Base-by-base conservation (phyloP, 2,329 filamentous ascomycete species). In the Epichloe brachyelytri region DNA sequence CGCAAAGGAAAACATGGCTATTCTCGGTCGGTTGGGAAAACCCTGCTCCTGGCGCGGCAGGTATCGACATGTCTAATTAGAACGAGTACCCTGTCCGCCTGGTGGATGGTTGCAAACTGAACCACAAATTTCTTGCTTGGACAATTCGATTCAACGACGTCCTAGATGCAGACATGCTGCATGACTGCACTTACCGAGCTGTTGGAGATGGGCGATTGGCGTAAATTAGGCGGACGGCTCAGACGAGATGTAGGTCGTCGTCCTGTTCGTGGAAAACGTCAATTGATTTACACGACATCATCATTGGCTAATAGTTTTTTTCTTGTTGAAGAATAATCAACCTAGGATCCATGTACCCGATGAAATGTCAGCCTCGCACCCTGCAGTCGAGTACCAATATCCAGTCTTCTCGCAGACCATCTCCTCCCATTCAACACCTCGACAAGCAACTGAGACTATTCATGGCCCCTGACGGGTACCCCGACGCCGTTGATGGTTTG, bases 221-320 rank as follows among this genome's bases (percentile, higher is more conserved):
- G 62, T 34, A 70, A 70, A 52, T 51, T 75, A 1, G 70, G 70
- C 0, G 72, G 69, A 12, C 64, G 72, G n/a, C 52, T 75, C 12
- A 60, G 71, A 14, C 36, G 61, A 20, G 69, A 67, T 51, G 69
- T 70, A 58, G 41, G 53, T 30, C 14, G 26, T 30, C 7, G 26
- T 30, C 26, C 26, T 30, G 26, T 30, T 30, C 26, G 26, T 30
- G 26, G 26, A 30, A 30, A 30, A 10, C 8, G 10, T 30, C 26
- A 30, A 30, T 30, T 4, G 8, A 30, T 10, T 30, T 4, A 30
- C 26, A 10, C 8, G 26, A 30, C 8, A 30, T 30, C 26, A 30
- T 30, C 26, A 4, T 30, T 10, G 26, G 43, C 20, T 19, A 44
- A 30, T n/a, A 10, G n/a, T 14, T 8, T 8, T 26, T 8, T 17